Evolutionary conservation across 1,139 yeast species (phyloP), one percentile per base, ranked within the genome.

Genomic region (Yamadazyma kanchanaburiensis): DNA sequence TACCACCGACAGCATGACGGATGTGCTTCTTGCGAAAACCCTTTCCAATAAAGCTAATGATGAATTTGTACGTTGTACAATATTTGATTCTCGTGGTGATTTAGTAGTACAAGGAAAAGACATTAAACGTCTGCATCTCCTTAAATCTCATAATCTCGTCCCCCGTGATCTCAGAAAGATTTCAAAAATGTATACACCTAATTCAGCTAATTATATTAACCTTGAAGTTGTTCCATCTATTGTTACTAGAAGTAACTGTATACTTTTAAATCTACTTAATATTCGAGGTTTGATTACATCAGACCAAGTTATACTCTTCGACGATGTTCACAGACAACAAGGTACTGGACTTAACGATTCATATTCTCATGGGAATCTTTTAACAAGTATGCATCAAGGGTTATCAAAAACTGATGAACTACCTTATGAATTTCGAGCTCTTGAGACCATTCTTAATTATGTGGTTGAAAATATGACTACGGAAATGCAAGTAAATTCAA

Each of bases 11-110:
- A 26, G 47, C 1, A 35, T 45, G 24, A 40, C 49, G 24, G 58
- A 55, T 33, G 48, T 51, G 9, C 38, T 55, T 14, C 40, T 54
- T 11, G 36, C 52, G 14, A 53, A 52, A 32, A 39, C 55, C 2
- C 32, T 55, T 15, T 38, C 46, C 5, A 45, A 42, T 30, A 51
- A 51, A 31, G 26, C 38, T 4, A 64, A 51, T 16, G 53, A 45
- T 26, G 67, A 60, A 22, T 45, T 41, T 30, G 59, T 69, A 14
- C 40, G 81, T 37, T 88, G 96, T 46, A 86, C 96, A 0, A 55
- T 64, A 11, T 67, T 67, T 33, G 53, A 67, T 37, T 31, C 40
- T 5, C 30, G 44, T 3, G 74, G 74, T 3, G 53, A 59, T 22
- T 58, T 68, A 40, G 51, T 57, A 4, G 53, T 55, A 15, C 72